phyloP scores from a whole-genome alignment of 1,139 yeast species.

The Candida tropicalis region DNA sequence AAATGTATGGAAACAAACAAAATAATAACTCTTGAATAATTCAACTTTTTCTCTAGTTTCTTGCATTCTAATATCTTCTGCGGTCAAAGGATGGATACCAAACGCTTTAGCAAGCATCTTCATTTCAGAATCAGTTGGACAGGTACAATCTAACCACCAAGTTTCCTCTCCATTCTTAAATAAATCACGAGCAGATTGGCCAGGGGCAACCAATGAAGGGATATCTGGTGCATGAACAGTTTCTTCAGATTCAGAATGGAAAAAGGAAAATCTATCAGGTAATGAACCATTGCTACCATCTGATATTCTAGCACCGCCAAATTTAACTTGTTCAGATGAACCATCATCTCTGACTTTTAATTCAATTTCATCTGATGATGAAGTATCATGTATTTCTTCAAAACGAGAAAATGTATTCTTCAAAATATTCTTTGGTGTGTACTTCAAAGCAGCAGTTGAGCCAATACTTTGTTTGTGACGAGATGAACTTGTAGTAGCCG shows the following conservation, averaged over 20 bases:
- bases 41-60: conserved; percentile 85
- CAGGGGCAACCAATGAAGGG: conserved; percentile 68
- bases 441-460: conserved; percentile 56
- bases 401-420: conserved; percentile 16
- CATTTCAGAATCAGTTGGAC: conserved; percentile 72
- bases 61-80: conserved; percentile 81
- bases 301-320: conserved; percentile 16
- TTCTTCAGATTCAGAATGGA: conserved; percentile 78
- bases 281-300: conserved; percentile 24
- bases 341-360: conserved; percentile 20
- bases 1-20: conserved; percentile 79
- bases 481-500: conserved; percentile 18
- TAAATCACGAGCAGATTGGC: conserved; percentile 62
- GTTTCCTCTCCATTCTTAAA: conserved; percentile 60
- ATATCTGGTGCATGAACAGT: conserved; percentile 89
- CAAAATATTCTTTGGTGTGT: conserved; percentile 53
- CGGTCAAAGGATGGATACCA: conserved; percentile 83
- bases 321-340: conserved; percentile 27
- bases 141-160: conserved; percentile 76
- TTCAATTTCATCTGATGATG: conserved; percentile 14
- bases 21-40: conserved; percentile 69
- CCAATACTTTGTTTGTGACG: conserved; percentile 11
- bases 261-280: conserved; percentile 85
- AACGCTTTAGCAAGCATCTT: conserved; percentile 65
- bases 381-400: conserved; percentile 14